Evolutionary conservation across 2,329 filamentous ascomycete species (phyloP), one percentile per base, ranked within the genome.

Genomic region (Aspergillus costaricaensis): DNA sequence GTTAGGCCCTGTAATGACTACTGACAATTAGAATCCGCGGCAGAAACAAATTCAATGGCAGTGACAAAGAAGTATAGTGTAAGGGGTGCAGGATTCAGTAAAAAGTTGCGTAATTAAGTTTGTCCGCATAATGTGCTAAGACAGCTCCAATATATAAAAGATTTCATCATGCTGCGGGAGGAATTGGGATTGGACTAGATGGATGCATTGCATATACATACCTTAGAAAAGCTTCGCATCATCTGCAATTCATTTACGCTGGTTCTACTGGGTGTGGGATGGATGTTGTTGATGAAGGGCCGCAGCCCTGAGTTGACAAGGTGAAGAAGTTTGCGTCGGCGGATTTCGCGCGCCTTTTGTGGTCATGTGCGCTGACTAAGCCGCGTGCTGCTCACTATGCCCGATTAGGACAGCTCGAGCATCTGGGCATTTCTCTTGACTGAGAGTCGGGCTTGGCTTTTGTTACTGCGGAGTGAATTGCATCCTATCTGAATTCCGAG

Each of bases 101-200:
- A 68, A 58, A 62, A 70, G 72, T 71, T 70, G 70, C 85, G 85
- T 88, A 87, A 84, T 76, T 77, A 79, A 78, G 80, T 82, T 74
- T 78, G 80, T 90, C 88, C 84, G 82, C 86, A 88, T 72, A 78
- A 70, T 75, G 62, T 73, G 75, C 81, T 85, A 85, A 87, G 88
- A 91, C 88, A 91, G 88, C 88, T 91, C 88, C 88, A 91, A 91
- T 91, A 89, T 80, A 75, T 72, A 74, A 72, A 73, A 73, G 70
- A 69, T 71, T 74, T 87, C 85, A 88, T 88, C 86, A 85, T 79
- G 61, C 59, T 64, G 67, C 64, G 58, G 57, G 54, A 14, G 4
- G 39, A n/a, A 17, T 12, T 15, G 44, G 49, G 30, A 54, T 52
- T 8, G 23, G 38, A 41, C 25, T 15, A 27, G 14, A 36, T 30